Base-by-base conservation (phyloP, 805 yeast species). In the Saccharomycopsis guyanensis region DNA sequence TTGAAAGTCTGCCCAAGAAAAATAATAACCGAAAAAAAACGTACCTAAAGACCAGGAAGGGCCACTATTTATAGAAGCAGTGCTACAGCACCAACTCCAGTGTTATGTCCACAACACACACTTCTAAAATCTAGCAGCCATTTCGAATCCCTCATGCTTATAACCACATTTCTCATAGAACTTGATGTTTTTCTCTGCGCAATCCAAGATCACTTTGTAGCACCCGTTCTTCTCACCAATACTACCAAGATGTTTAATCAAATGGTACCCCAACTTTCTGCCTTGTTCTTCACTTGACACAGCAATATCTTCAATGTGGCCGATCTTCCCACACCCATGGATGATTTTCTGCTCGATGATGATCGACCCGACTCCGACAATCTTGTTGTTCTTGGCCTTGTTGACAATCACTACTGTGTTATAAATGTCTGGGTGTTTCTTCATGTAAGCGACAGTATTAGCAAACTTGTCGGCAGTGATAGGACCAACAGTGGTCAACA, bases 221-320 rank as follows among this genome's bases (percentile, higher is more conserved):
- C 94, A 87, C 3, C 91, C 93, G 12, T 57, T 59, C 2, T 64
- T 57, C 43, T 72, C 55, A 2, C 85, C 96, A 25, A 84, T 58
- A 20, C 68, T 65, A 3, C 81, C 73, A 58, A 91, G 69, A 6
- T 74, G 67, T 15, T 70, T 66, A 54, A 91, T 85, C 63, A 91
- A 61, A 15, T 71, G 65, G 54, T 71, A 68, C 0, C 98, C 98
- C 40, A 91, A 66, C 55, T 77, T 77, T 59, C 82, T 80, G 4
- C 98, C 98, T 59, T 89, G 97, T 59, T 85, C 85, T 16, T 71
- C 65, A 25, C 62, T 59, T 16, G 78, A 71, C 3, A 91, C 95
- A 1, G 97, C 82, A 51, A 91, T 91, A 61, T 91, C 98, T 59
- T 91, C 98, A 53, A 91, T 83, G 65, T 91, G 97, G 1, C 97